Conservation (phyloP, 2,329 filamentous ascomycete genomes). For the Colletotrichum phormii region DNA sequence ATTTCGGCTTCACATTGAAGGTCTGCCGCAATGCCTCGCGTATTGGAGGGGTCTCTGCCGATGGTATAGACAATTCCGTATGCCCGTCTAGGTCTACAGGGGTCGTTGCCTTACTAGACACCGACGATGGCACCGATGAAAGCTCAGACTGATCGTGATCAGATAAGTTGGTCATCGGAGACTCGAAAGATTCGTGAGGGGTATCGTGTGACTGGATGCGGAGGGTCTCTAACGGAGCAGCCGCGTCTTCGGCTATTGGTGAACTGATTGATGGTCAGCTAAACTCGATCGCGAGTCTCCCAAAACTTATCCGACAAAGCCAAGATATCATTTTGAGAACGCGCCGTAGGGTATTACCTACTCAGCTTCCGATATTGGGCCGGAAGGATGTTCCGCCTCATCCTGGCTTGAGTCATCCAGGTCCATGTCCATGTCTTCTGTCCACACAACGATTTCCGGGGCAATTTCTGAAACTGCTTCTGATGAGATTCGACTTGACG, state of each 20-base stretch:
- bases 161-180: conserved; percentile 64
- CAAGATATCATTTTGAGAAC: neutral
- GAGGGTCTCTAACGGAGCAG: conserved; percentile 3
- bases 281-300: neutral
- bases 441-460: conserved; percentile 59
- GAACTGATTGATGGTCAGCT: conserved; percentile 18
- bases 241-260: conserved; percentile 15
- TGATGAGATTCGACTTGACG: conserved; percentile 46
- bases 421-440: conserved; percentile 55
- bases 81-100: conserved; percentile 58
- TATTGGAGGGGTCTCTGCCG: conserved; percentile 31
- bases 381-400: conserved; percentile 36
- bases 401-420: conserved; percentile 39
- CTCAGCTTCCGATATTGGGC: conserved; percentile 18
- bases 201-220: conserved; percentile 24
- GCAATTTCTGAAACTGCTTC: conserved; percentile 50
- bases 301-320: neutral
- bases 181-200: conserved; percentile 58
- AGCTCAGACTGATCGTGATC: conserved; percentile 68
- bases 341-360: conserved; percentile 15
- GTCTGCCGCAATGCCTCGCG: conserved; percentile 47
- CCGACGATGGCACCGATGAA: conserved; percentile 64
- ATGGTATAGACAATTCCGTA: conserved; percentile 39
- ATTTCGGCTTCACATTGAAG: conserved; percentile 77
- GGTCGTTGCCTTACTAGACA: conserved; percentile 74